Evolutionary conservation across 2,329 filamentous ascomycete species (phyloP).

Genomic region (Neopestalotiopsis sp.): DNA sequence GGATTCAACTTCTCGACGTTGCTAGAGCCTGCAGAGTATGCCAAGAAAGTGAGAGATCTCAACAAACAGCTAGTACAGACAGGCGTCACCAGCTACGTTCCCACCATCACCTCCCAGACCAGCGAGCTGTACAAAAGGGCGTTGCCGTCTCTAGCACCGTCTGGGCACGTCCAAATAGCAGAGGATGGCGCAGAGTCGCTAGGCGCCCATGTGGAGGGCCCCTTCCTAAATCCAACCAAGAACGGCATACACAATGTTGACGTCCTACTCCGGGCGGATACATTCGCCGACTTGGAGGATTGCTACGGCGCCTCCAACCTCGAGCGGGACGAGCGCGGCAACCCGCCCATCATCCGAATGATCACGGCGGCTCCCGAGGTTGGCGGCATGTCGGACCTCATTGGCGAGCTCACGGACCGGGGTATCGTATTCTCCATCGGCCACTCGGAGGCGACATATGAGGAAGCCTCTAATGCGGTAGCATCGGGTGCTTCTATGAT

Average conservation of each 20-base stretch:
- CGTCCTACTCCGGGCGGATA: constrained; percentile 69
- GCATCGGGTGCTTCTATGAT: constrained; percentile 84
- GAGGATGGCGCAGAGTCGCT: constrained; percentile 82
- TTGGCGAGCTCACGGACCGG: constrained; percentile 66
- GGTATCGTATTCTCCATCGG: constrained; percentile 82
- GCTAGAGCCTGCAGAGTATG: constrained; percentile 70
- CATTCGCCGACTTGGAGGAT: constrained; percentile 67
- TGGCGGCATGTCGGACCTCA: constrained; percentile 71
- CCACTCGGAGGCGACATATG: constrained; percentile 86
- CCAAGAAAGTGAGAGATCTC: constrained; percentile 72
- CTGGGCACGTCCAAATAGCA: constrained; percentile 62
- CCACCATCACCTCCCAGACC: constrained; percentile 81
- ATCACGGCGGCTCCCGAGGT: constrained; percentile 87
- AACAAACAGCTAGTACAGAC: constrained; percentile 76
- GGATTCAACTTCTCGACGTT: constrained; percentile 90
- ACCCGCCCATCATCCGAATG: constrained; percentile 67
- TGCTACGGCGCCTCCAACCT: constrained; percentile 80
- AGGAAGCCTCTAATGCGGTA: constrained; percentile 75
- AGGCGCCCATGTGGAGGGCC: constrained; percentile 89
- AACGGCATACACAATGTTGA: constrained; percentile 84
- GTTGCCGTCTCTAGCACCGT: constrained; percentile 78
- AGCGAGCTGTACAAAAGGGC: constrained; percentile 83
- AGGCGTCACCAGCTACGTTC: constrained; percentile 86
- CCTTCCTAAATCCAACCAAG: constrained; percentile 81
- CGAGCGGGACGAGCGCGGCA: constrained; percentile 37